Evolutionary conservation across 768 basidiomycete genomes (phyloP).

Genomic region (Porphyrellus cyaneotinctus): DNA sequence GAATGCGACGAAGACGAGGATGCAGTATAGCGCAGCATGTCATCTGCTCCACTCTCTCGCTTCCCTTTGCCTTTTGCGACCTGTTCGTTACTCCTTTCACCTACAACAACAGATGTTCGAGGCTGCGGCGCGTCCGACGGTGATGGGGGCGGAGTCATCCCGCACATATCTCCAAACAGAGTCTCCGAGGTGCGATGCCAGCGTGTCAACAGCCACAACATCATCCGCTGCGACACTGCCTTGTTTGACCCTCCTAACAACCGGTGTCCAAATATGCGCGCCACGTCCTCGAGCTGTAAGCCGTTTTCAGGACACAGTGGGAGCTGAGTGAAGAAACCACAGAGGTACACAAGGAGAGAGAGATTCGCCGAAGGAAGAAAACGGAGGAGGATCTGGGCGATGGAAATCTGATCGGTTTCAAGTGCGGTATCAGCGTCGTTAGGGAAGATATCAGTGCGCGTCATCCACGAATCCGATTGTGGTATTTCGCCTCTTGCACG

Average conservation of each 20-base stretch:
- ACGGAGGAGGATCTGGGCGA: conserved; percentile 48
- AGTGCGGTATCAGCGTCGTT: conserved; percentile 20
- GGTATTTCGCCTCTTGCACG: conserved; percentile 27
- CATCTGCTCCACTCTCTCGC: conserved; percentile 1
- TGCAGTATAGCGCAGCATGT: neutral
- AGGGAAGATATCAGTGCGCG: conserved; percentile 13
- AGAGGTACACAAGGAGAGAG: conserved; percentile 42
- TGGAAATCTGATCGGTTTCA: conserved; percentile 34
- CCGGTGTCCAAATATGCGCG: conserved; percentile 42
- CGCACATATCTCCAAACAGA: conserved; percentile 25
- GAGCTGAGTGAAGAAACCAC: conserved; percentile 48
- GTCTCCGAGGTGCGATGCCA: conserved; percentile 27
- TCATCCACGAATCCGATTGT: conserved; percentile 7
- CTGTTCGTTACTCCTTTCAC: conserved; percentile 1
- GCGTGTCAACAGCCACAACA: conserved; percentile 32
- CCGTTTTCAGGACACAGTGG: conserved; percentile 49
- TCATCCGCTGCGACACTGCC: conserved; percentile 24
- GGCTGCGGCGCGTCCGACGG: neutral
- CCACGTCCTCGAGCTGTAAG: conserved; percentile 42
- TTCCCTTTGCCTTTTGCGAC: conserved; percentile 17
- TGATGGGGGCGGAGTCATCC: conserved; percentile 16
- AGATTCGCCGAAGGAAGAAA: conserved; percentile 42
- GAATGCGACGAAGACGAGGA: conserved; percentile 14
- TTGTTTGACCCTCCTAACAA: conserved; percentile 35
- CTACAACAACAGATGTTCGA: neutral